These are phyloP conservation scores for Ophiocordyceps australis DNA, from an alignment of 2,329 filamentous ascomycete species.

Conservation along the genomic window DNA sequence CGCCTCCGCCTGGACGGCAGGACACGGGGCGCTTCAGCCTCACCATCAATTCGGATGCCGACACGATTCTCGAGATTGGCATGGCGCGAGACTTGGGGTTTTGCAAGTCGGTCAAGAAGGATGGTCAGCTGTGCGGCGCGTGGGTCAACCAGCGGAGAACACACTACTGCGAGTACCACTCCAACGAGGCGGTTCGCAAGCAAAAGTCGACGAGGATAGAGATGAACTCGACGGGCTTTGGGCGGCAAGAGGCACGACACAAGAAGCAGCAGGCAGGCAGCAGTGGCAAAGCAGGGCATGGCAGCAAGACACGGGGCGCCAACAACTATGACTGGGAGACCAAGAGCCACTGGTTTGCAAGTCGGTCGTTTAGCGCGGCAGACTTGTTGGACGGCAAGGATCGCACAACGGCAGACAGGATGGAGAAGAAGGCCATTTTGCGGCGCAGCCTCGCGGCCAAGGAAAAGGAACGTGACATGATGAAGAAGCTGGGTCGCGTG, in stretches of 20 bases:
- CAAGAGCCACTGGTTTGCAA: slow-evolving; percentile 36
- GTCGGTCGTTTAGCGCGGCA: slow-evolving; percentile 32
- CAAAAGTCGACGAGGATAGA: slow-evolving; percentile 51
- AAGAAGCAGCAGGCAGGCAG: slow-evolving; percentile 7
- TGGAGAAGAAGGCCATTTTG: slow-evolving; percentile 46
- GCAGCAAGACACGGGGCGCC: slow-evolving; percentile 5
- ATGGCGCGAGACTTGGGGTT: slow-evolving; percentile 70
- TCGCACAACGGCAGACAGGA: slow-evolving; percentile 33
- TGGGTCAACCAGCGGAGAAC: slow-evolving; percentile 87
- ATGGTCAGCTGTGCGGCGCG: slow-evolving; percentile 59
- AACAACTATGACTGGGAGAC: slow-evolving; percentile 38
- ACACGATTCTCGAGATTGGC: slow-evolving; percentile 82
- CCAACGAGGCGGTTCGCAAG: slow-evolving; percentile 64
- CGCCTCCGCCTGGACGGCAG: slow-evolving; percentile 54
- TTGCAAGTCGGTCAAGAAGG: slow-evolving; percentile 71
- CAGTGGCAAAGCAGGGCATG: slow-evolving; percentile 3
- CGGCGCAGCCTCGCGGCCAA: slow-evolving; percentile 45
- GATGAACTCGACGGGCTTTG: slow-evolving; percentile 50
- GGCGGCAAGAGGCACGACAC: slow-evolving; percentile 12
- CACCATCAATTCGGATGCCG: slow-evolving; percentile 68
- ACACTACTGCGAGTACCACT: slow-evolving; percentile 83
- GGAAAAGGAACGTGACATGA: slow-evolving; percentile 57
- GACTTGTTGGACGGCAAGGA: slow-evolving; percentile 49
- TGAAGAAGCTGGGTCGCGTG: slow-evolving; percentile 44
- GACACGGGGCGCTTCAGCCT: slow-evolving; percentile 76